Evolutionary conservation across 345 rosid species (phyloP).

Genomic region (Limnanthes douglasii): DNA sequence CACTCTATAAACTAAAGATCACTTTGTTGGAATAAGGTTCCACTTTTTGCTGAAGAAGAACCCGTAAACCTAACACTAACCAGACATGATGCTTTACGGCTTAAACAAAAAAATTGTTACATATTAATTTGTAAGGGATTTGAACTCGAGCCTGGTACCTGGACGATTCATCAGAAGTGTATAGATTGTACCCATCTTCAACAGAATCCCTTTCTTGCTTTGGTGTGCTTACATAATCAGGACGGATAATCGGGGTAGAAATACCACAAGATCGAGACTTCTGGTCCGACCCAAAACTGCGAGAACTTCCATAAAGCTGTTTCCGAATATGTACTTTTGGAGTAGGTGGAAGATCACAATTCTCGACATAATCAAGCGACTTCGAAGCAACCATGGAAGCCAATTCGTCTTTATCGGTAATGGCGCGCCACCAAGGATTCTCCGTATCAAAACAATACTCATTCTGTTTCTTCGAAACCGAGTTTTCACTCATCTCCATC

Average conservation of each 20-base stretch:
- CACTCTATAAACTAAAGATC: no score
- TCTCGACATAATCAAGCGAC: constrained; percentile 54
- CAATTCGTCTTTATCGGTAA: constrained; percentile 59
- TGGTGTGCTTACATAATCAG: constrained; percentile 8
- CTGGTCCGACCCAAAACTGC: constrained; percentile 16
- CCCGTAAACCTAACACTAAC: no score
- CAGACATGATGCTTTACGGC: no score
- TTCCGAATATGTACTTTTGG: constrained; percentile 33
- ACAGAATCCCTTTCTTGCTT: constrained; percentile 6
- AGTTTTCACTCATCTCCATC: constrained; percentile 21
- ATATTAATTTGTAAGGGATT: neutral
- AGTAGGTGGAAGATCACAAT: constrained; percentile 85
- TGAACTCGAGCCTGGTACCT: constrained; percentile 13
- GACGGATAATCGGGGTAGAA: constrained; percentile 14
- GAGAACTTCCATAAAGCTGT: constrained; percentile 19
- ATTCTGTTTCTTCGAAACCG: constrained; percentile 18
- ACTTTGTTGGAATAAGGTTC: no score
- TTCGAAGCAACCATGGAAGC: constrained; percentile 81
- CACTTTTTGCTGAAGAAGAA: no score
- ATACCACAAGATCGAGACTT: constrained; percentile 16
- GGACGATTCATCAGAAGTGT: constrained; percentile 15
- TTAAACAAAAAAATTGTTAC: no score
- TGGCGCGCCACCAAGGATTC: constrained; percentile 91
- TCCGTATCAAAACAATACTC: constrained; percentile 30
- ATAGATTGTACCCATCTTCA: constrained; percentile 13